Evolutionary conservation across 129 eudicot species (phyloP), one percentile per base, ranked within the genome.

Genomic region (Flaveria brownii): DNA sequence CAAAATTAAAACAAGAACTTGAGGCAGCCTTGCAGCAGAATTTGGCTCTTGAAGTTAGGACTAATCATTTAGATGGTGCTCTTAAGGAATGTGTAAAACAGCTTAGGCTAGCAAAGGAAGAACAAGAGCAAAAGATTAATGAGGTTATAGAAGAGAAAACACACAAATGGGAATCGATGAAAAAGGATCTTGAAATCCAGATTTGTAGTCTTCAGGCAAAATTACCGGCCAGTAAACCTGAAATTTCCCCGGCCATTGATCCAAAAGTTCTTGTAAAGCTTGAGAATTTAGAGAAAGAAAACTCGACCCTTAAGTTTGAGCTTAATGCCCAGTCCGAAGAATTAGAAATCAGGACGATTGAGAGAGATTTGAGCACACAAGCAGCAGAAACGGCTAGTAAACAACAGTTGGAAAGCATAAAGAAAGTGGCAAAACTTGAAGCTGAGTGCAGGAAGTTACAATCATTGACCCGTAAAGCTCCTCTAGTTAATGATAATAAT

Each of bases 331-430:
- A 70, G 26, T 85, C 81, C 3, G 89, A 91, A 68, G 96, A 84
- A 55, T 59, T 91, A 43, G 97, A 89, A 78, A 64, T 85, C 22
- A 49, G 84, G 70, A 87, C 87, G 15, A 84, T 91, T 49, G 97
- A 91, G 81, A 83, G 90, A 77, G 96, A 91, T 68, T 83, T 91
- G 67, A 91, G 96, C 83, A 87, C 87, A 18, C 88, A 85, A 74
- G 96, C 97, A 60, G 97, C 97, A 2, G 97, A 91, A 84, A 52
- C 71, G 4, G 95, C 91, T 59, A 91, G 96, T 78, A 91, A 89
- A 81, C 86, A 83, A 72, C 92, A 91, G 71, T 68, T 91, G 69
- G 97, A 91, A 78, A 87, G 89, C 81, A 91, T 88, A 33, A 91
- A 89, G 76, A 91, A 84, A 83, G 88, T 87, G 46, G 91, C 89